Evolutionary conservation across 306 rosid species (phyloP).

Genomic region (Dicorynia guianensis): DNA sequence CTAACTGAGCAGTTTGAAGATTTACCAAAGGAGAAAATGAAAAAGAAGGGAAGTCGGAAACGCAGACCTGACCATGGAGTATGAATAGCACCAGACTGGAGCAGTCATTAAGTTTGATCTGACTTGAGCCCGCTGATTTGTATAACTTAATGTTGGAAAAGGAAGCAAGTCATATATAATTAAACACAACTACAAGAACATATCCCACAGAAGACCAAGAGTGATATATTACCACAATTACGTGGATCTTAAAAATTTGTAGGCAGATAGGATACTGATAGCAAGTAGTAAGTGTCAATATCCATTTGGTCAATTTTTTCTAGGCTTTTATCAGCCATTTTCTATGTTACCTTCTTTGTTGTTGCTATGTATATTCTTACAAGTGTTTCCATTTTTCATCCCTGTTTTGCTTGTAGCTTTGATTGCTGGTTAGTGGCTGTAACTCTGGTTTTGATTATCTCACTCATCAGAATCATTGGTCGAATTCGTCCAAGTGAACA

Average conservation of each 20-base stretch:
- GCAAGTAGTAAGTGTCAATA: background rate
- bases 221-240: background rate
- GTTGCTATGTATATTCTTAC: background rate
- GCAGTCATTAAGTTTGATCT: background rate
- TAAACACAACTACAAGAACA: background rate
- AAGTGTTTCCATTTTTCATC: background rate
- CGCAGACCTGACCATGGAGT: conserved; percentile 34
- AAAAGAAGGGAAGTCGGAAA: conserved; percentile 55
- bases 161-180: background rate
- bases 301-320: background rate
- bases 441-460: background rate
- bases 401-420: background rate
- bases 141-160: background rate
- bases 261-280: background rate
- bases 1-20: conserved; percentile 58
- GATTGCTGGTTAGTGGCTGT: background rate
- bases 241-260: background rate
- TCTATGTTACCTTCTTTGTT: too few species aligned
- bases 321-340: background rate
- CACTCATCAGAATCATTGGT: background rate
- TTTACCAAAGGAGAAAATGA: conserved; percentile 47
- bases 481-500: background rate
- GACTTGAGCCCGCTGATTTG: background rate
- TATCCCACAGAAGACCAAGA: background rate
- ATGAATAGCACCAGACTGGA: background rate